Percentiles rank a stretch among this genome's conserved stretches.
phyloP scores from a whole-genome alignment of 441 rosid species.

The Corymbia calophylla region DNA sequence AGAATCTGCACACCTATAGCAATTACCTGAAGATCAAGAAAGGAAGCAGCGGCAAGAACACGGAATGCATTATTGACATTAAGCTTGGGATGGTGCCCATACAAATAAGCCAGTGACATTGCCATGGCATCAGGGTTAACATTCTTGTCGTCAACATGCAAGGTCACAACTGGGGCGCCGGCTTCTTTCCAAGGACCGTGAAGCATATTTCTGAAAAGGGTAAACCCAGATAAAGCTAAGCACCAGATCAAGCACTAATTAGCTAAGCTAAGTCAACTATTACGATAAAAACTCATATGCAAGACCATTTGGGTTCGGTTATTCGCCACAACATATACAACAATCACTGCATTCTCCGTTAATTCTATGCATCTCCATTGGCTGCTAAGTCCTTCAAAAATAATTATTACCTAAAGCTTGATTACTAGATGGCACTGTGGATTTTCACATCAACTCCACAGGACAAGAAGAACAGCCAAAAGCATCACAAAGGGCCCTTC shows the following conservation, averaged over 20 bases:
- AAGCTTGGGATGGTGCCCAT: slow-evolving; percentile 87
- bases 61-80: slow-evolving; percentile 85
- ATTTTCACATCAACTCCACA: not conserved
- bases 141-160: slow-evolving; percentile 89
- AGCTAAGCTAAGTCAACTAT: too few relatives aligned
- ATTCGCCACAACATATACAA: not conserved
- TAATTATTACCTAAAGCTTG: not conserved
- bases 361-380: not conserved
- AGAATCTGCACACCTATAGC: not conserved
- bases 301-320: not conserved
- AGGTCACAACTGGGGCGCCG: slow-evolving; percentile 57
- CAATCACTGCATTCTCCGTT: not conserved
- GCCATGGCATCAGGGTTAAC: slow-evolving; percentile 80
- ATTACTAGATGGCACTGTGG: not conserved
- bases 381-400: not conserved
- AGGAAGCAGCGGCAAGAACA: slow-evolving; percentile 93
- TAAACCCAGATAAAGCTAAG: not conserved
- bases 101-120: slow-evolving; percentile 75
- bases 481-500: not conserved
- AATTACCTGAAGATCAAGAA: slow-evolving; percentile 93
- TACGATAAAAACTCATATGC: not conserved
- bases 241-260: not conserved
- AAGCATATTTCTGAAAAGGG: slow-evolving; percentile 66
- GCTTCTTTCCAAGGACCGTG: slow-evolving; percentile 99
- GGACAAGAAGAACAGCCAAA: not conserved